Evolutionary conservation across 2,329 filamentous ascomycete genomes (phyloP).

Genomic region (Acephala macrosclerotiorum): DNA sequence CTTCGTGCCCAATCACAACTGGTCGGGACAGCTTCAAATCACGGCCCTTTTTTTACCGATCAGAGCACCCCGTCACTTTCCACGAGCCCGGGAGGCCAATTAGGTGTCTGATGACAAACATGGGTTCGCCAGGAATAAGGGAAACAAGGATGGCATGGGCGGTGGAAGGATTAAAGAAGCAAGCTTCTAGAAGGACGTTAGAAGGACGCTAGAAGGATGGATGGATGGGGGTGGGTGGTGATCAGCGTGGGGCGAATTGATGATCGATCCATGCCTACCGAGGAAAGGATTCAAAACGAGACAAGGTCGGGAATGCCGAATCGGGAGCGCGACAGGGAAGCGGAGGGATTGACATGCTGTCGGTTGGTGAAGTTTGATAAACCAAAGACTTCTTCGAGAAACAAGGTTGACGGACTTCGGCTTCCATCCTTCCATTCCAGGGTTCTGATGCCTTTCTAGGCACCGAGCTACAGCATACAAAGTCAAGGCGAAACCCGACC

Average conservation of each 20-base stretch:
- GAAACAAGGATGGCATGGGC: background rate
- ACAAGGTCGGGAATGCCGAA: constrained; percentile 6
- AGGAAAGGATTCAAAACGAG: background rate
- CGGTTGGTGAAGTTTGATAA: background rate
- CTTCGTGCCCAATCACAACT: background rate
- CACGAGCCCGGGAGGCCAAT: background rate
- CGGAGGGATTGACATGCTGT: background rate
- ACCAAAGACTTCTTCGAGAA: background rate
- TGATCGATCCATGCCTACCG: background rate
- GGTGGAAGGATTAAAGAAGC: background rate
- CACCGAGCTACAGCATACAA: background rate
- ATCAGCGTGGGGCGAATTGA: background rate
- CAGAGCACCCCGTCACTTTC: background rate
- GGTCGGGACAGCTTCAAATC: background rate
- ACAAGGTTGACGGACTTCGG: background rate
- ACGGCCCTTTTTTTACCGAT: constrained; percentile 4
- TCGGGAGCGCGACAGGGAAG: background rate
- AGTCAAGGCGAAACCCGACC: background rate
- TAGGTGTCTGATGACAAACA: background rate
- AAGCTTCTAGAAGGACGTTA: constrained; percentile 3
- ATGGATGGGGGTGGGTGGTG: too few species aligned
- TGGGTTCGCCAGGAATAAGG: background rate
- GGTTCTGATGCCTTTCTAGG: background rate
- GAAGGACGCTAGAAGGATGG: too few species aligned
- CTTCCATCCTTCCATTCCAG: background rate